Conservation (phyloP, 129 eudicot genomes). For the Arctium lappa region DNA sequence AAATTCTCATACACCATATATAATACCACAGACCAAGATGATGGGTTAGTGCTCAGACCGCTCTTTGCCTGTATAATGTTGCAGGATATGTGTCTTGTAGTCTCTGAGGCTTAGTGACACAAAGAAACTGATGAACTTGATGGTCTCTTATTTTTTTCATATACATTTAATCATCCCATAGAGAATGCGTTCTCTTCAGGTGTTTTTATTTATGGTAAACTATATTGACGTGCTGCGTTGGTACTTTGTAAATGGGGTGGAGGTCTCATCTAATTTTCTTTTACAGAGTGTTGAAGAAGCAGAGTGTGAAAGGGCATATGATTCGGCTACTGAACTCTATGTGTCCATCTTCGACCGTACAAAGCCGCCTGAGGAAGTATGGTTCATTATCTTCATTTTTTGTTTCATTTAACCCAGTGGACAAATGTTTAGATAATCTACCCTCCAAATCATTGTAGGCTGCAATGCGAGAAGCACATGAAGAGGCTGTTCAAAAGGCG, state of each 20-base stretch:
- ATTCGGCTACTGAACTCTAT: slow-evolving; percentile 74
- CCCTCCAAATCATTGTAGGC: slow-evolving; percentile 43
- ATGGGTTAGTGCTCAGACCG: not conserved
- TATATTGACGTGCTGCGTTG: not conserved
- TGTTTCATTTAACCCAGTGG: not conserved
- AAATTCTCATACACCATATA: not conserved
- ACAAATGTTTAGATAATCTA: not conserved
- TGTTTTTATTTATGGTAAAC: not conserved
- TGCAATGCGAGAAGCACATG: slow-evolving; percentile 92
- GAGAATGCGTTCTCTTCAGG: not conserved
- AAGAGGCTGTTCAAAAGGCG: slow-evolving; percentile 78
- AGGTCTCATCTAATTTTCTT: not conserved
- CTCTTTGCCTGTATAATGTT: not conserved
- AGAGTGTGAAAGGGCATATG: slow-evolving; percentile 97
- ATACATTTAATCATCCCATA: not conserved
- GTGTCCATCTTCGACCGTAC: slow-evolving; percentile 80
- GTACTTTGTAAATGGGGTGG: not conserved
- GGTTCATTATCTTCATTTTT: slow-evolving; percentile 17
- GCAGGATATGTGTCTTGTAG: not conserved
- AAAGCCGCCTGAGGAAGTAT: slow-evolving; percentile 94
- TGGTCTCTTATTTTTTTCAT: not conserved
- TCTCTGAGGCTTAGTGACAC: not conserved
- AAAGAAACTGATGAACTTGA: not conserved
- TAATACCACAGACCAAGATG: not conserved
- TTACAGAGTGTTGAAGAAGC: slow-evolving; percentile 96